Conservation (phyloP, 176 grass and related monocot species). For the Metroxylon sagu region DNA sequence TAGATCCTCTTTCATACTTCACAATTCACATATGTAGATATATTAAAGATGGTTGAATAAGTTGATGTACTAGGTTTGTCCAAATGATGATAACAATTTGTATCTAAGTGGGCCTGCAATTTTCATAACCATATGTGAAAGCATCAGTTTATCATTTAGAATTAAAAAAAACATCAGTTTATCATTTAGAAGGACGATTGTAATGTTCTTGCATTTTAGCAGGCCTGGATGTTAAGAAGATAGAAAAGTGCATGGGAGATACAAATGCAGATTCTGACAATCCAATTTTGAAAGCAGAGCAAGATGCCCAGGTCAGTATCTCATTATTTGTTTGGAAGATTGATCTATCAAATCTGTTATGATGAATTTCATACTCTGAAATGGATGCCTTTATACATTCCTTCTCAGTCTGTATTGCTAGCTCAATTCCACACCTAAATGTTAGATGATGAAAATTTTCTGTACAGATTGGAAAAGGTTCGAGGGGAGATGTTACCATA, state of each 20-base stretch:
- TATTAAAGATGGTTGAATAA: too few species aligned
- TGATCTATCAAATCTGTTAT: not conserved
- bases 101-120: too few species aligned
- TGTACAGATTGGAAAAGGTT: constrained; percentile 83
- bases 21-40: too few species aligned
- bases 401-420: not conserved
- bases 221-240: constrained; percentile 79
- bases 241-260: constrained; percentile 94
- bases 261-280: constrained; percentile 74
- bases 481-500: constrained; percentile 99
- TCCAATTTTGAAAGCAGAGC: constrained; percentile 71
- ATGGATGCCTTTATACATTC: not conserved
- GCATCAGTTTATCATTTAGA: not conserved
- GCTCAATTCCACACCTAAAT: constrained; percentile 6
- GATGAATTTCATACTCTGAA: not conserved
- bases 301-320: constrained; percentile 66
- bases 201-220: constrained; percentile 21
- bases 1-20: too few species aligned
- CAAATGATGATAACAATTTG: too few species aligned
- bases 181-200: not conserved
- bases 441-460: constrained; percentile 4
- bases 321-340: constrained; percentile 9
- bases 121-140: too few species aligned
- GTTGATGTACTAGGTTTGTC: too few species aligned
- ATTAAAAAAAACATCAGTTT: too few species aligned